These are phyloP conservation scores for Colletotrichum endophyticum DNA, from an alignment of 2,329 filamentous ascomycete species.

Conservation along the genomic window DNA sequence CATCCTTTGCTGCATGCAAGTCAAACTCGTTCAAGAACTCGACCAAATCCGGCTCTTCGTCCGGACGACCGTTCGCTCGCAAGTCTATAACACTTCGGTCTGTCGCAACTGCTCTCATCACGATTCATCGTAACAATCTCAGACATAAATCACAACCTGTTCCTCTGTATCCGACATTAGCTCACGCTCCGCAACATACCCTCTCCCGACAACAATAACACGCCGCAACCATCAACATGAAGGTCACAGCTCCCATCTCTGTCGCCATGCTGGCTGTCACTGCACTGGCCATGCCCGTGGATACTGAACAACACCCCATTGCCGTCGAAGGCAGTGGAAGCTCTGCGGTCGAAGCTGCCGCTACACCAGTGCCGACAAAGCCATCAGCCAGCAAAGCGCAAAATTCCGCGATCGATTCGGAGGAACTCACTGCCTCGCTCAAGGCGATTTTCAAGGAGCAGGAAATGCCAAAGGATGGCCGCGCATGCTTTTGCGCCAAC, in stretches of 20 bases:
- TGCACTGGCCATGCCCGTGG: background rate
- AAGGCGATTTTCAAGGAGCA: background rate
- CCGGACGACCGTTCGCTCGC: background rate
- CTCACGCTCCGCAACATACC: background rate
- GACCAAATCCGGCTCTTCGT: background rate
- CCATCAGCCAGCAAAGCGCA: background rate
- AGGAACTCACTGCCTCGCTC: background rate
- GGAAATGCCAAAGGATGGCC: background rate
- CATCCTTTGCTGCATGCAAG: background rate
- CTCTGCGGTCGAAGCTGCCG: background rate
- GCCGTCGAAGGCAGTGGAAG: background rate
- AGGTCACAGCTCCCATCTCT: background rate
- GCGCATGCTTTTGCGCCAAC: slow-evolving; percentile 31
- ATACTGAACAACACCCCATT: background rate
- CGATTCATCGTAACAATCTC: background rate
- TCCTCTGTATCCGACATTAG: background rate
- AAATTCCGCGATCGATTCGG: background rate
- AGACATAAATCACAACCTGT: background rate
- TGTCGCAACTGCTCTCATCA: background rate
- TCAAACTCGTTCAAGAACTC: background rate
- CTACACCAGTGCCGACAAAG: background rate
- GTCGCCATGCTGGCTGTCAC: background rate
- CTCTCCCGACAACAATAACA: background rate
- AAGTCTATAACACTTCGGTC: background rate
- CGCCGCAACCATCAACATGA: background rate